Evolutionary conservation across 2,329 filamentous ascomycete species (phyloP).

Genomic region (Exophiala viscosa): DNA sequence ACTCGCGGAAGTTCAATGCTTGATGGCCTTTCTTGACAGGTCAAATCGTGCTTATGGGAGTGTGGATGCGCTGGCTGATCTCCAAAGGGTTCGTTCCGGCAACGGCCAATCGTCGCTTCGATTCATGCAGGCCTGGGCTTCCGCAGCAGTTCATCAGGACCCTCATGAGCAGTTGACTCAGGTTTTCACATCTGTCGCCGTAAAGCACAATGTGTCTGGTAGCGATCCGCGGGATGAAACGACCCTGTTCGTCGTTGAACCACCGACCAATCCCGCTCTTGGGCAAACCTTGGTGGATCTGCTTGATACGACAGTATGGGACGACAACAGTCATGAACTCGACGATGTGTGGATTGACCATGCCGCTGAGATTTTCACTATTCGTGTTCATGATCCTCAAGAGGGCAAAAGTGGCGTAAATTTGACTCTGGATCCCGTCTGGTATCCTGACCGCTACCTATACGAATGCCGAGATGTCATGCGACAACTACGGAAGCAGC

Average conservation of each 20-base stretch:
- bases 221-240: slow-evolving; percentile 31
- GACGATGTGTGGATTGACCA: slow-evolving; percentile 48
- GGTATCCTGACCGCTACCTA: slow-evolving; percentile 60
- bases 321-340: slow-evolving; percentile 37
- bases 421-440: slow-evolving; percentile 51
- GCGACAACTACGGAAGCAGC: slow-evolving; percentile 43
- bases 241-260: slow-evolving; percentile 39
- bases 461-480: slow-evolving; percentile 48
- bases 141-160: slow-evolving; percentile 41
- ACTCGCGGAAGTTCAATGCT: slow-evolving; percentile 56
- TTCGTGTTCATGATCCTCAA: slow-evolving; percentile 42
- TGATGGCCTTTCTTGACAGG: slow-evolving; percentile 59
- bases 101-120: slow-evolving; percentile 32
- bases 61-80: slow-evolving; percentile 47
- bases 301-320: slow-evolving; percentile 51
- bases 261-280: slow-evolving; percentile 37
- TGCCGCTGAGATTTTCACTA: slow-evolving; percentile 54
- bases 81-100: slow-evolving; percentile 38
- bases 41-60: slow-evolving; percentile 59
- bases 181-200: slow-evolving; percentile 46
- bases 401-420: slow-evolving; percentile 35
- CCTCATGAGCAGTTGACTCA: slow-evolving; percentile 42
- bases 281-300: slow-evolving; percentile 52
- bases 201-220: slow-evolving; percentile 32
- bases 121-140: slow-evolving; percentile 51